Evolutionary conservation across 2,329 filamentous ascomycete species (phyloP).

Genomic region (Exophiala sp.): DNA sequence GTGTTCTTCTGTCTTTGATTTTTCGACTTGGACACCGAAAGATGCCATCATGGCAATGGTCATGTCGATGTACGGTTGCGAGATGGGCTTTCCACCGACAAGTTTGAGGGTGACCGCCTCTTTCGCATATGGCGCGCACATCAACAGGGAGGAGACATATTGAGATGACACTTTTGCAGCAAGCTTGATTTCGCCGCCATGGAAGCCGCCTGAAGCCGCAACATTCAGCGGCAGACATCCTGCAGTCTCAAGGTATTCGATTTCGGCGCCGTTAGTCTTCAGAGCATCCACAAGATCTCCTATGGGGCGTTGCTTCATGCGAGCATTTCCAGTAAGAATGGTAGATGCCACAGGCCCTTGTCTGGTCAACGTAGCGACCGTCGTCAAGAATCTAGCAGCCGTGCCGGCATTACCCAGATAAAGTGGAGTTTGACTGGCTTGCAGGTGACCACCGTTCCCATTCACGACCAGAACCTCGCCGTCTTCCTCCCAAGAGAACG

Average conservation of each 20-base stretch:
- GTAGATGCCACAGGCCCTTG: conserved; percentile 60
- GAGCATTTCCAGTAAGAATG: conserved; percentile 82
- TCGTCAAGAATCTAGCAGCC: conserved; percentile 89
- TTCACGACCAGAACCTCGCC: conserved; percentile 86
- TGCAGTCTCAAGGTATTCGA: conserved; percentile 78
- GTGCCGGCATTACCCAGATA: conserved; percentile 97
- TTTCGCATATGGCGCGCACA: conserved; percentile 96
- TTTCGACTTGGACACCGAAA: conserved; percentile 76
- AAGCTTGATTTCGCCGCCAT: conserved; percentile 81
- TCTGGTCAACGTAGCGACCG: conserved; percentile 76
- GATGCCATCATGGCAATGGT: conserved; percentile 94
- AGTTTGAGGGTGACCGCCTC: conserved; percentile 82
- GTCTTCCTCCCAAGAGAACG: conserved; percentile 88
- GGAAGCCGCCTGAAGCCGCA: conserved; percentile 72
- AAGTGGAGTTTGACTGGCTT: conserved; percentile 67
- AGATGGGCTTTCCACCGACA: conserved; percentile 95
- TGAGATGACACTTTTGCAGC: conserved; percentile 97
- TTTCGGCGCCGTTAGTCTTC: conserved; percentile 73
- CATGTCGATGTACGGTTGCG: conserved; percentile 97
- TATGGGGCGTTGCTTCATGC: conserved; percentile 95
- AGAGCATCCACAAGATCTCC: conserved; percentile 88
- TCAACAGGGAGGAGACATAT: conserved; percentile 92
- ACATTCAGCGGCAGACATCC: conserved; percentile 80
- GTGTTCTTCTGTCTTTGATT: conserved; percentile 71
- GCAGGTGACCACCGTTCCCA: conserved; percentile 80